phyloP scores from a whole-genome alignment of 2,329 filamentous ascomycete species.

The Neonectria coccinea region DNA sequence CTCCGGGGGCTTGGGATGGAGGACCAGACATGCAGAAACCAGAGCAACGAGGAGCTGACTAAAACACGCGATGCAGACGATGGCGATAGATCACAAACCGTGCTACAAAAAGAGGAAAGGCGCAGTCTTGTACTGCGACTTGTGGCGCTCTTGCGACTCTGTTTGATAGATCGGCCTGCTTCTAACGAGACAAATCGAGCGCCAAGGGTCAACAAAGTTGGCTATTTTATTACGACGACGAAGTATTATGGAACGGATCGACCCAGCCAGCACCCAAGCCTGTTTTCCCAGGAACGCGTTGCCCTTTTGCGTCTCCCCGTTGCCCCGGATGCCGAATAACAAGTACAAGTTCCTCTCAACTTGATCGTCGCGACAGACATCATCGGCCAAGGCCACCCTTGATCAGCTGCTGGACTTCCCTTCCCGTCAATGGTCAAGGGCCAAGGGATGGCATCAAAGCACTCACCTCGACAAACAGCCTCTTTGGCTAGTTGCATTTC shows the following conservation, averaged over 20 bases:
- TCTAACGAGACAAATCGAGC: background rate
- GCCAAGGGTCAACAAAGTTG: background rate
- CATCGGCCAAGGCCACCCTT: constrained; percentile 37
- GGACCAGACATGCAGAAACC: constrained; percentile 33
- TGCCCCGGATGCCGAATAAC: constrained; percentile 52
- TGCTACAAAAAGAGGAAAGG: background rate
- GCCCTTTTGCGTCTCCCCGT: constrained; percentile 32
- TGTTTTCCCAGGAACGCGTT: background rate
- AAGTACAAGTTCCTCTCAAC: constrained; percentile 53
- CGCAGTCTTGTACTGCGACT: background rate
- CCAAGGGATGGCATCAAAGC: background rate
- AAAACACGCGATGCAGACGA: background rate
- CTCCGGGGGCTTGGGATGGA: constrained; percentile 13
- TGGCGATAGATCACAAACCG: background rate
- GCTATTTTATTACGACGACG: background rate
- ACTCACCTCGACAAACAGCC: constrained; percentile 46
- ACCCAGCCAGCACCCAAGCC: background rate
- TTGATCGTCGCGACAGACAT: constrained; percentile 46
- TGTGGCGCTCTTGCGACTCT: background rate
- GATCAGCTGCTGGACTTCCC: background rate
- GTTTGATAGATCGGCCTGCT: background rate
- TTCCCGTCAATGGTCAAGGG: background rate
- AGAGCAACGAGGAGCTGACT: constrained; percentile 14
- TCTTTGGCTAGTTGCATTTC: constrained; percentile 47
- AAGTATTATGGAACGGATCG: background rate